Base-by-base conservation (phyloP, 106 monocot species). In the Amphibolis antarctica region DNA sequence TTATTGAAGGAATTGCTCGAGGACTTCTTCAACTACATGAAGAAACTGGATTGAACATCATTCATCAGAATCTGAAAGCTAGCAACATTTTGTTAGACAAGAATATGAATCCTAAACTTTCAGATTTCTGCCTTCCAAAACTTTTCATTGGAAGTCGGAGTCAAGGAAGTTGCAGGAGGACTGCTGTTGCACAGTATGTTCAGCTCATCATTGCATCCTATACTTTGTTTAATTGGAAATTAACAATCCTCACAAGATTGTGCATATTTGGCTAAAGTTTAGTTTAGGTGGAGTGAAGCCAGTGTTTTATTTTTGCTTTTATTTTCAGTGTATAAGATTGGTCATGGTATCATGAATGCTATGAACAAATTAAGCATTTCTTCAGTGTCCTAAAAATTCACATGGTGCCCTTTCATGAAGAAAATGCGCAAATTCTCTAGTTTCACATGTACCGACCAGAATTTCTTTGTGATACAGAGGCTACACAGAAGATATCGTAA, bases 401-500 rank as follows among this genome's bases (percentile, higher is more conserved):
- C n/a, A n/a, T n/a, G n/a, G n/a, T n/a, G n/a, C n/a, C n/a, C n/a
- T n/a, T n/a, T n/a, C 22, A 55, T 25, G 5, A 51, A 20, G 20
- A 20, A 51, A 51, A 17, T 9, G 11, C 12, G 11, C 21, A 53
- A 24, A 20, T 53, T 19, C 22, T 53, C 53, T 53, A 0, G 1
- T 22, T 1, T 24, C 15, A 53, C 53, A 24, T 24, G 53, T 43
- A 44, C 65, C 18, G 43, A 61, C 14, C 36, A 17, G n/a, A 21
- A 10, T 21, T 13, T 42, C n/a, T 14, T 10, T 42, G 43, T 11
- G 23, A 57, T 71, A 44, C 81, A 86, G 85, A 31, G 85, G 85
- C 29, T 85, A 85, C 66, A 76, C 78, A 76, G 81, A 85, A 48
- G 78, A 76, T 65, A 75, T 57, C 15, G 27, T 55, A 10, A 58